A percentile compares a stretch with the other conserved stretches of the same genome.
Conservation (phyloP, 2,329 filamentous ascomycete species). For the Xylaria multiplex region DNA sequence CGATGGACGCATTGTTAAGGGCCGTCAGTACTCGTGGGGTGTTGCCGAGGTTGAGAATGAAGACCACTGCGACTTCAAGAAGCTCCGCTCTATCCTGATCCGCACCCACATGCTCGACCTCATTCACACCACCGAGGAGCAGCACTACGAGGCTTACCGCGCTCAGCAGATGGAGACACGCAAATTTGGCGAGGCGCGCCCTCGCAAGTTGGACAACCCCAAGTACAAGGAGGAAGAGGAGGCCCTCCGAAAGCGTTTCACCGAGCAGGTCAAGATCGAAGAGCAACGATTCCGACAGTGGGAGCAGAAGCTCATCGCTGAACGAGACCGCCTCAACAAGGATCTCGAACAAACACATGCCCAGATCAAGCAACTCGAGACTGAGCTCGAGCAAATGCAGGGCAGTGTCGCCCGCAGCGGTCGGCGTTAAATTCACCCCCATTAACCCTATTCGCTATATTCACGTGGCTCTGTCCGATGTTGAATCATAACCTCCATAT, state of each 20-base stretch:
- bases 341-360: conserved; percentile 98
- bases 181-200: conserved; percentile 97
- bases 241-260: conserved; percentile 97
- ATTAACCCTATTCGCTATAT: conserved; percentile 40
- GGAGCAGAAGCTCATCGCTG: conserved; percentile 99
- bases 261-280: conserved; percentile 99
- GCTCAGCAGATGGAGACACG: conserved; percentile 99
- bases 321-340: conserved; percentile 99
- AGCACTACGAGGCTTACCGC: conserved; percentile 99
- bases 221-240: conserved; percentile 99
- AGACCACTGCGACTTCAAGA: conserved; percentile 99
- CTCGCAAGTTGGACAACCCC: conserved; percentile 98
- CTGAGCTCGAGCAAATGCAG: conserved; percentile 93
- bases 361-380: conserved; percentile 89
- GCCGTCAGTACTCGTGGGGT: conserved; percentile 98
- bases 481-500: conserved; percentile 42
- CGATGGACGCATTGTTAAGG: conserved; percentile 97
- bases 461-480: conserved; percentile 38
- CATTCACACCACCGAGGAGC: conserved; percentile 99
- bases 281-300: conserved; percentile 99
- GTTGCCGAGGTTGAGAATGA: conserved; percentile 99
- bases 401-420: conserved; percentile 89
- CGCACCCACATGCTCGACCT: conserved; percentile 99
- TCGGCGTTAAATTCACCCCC: conserved; percentile 72
- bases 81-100: conserved; percentile 97